Evolutionary conservation across 495 filamentous ascomycete species (phyloP), one percentile per base, ranked within the genome.

Genomic region (Aspergillus panamensis): DNA sequence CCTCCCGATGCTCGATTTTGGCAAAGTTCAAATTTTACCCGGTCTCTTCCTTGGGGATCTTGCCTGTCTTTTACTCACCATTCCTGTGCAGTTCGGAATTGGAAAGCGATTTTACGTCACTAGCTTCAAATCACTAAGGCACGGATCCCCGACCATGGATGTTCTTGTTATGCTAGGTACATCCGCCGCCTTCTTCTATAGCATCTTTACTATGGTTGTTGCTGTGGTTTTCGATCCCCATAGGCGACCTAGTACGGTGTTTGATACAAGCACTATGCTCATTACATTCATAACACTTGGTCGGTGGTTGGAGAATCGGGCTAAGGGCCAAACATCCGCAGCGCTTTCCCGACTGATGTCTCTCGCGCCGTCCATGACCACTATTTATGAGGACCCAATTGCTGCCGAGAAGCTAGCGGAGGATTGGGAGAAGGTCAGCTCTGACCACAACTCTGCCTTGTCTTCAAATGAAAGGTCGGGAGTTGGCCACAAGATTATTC

Each of bases 251-350:
- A 84, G 82, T 53, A 96, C 90, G 6, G 87, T 97, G 3, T 99
- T 97, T 61, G 94, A 99, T 62, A 99, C 94, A 0, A 96, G 92
- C 69, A 97, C 91, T 20, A 99, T 97, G 95, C 82, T 99, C 20
- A 96, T 99, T 67, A 96, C 91, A 0, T 97, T 97, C 71, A 90
- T 96, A 70, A 90, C 90, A 0, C 77, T 99, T 3, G 92, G 94
- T 21, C 85, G 94, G 33, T 97, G 88, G 76, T 70, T 99, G 8
- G 94, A 99, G 70, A 99, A 97, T 63, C 80, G 89, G 13, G 94
- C 94, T 17, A 99, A 99, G 72, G 94, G 94, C 3, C 90, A 97
- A 70, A 99, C 94, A 0, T 96, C 92, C 8, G 94, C 91, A 66
- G 94, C 94, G 2, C 82, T 99, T 7, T 96, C 91, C n/a, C 80